phyloP scores from a whole-genome alignment of 306 rosid genomes.

The Glycine soja region DNA sequence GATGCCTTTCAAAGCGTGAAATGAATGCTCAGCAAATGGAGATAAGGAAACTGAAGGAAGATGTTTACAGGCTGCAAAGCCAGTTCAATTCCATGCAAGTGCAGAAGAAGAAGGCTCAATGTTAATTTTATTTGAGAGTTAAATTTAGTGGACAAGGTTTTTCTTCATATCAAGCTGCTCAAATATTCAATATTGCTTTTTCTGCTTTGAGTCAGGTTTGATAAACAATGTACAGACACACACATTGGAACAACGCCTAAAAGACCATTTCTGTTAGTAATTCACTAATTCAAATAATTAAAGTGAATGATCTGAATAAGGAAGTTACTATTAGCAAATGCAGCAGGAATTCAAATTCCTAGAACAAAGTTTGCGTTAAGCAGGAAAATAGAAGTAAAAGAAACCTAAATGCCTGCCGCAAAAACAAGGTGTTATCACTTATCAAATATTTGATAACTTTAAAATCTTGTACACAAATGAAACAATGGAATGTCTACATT shows the following conservation, averaged over 20 bases:
- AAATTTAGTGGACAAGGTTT: not conserved
- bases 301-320: not conserved
- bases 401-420: slow-evolving; percentile 25
- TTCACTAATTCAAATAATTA: not conserved
- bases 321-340: not conserved
- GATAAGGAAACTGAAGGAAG: slow-evolving; percentile 80
- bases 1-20: slow-evolving; percentile 80
- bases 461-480: slow-evolving; percentile 55
- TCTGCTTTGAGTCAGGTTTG: not conserved
- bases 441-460: slow-evolving; percentile 37
- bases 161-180: too few relatives aligned
- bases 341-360: not conserved
- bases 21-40: slow-evolving; percentile 67
- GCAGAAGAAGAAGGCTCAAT: slow-evolving; percentile 62
- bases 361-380: not conserved
- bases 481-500: slow-evolving; percentile 48
- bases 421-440: slow-evolving; percentile 59
- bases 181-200: not conserved
- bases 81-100: slow-evolving; percentile 72
- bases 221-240: not conserved
- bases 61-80: slow-evolving; percentile 70
- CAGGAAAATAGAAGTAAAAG: slow-evolving; percentile 20
- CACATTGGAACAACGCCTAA: not conserved
- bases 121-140: not conserved
- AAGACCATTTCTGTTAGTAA: slow-evolving; percentile 24